Evolutionary conservation across 225 moss, liverwort and hornwort species (phyloP).

Genomic region (Marchantia polymorpha): DNA sequence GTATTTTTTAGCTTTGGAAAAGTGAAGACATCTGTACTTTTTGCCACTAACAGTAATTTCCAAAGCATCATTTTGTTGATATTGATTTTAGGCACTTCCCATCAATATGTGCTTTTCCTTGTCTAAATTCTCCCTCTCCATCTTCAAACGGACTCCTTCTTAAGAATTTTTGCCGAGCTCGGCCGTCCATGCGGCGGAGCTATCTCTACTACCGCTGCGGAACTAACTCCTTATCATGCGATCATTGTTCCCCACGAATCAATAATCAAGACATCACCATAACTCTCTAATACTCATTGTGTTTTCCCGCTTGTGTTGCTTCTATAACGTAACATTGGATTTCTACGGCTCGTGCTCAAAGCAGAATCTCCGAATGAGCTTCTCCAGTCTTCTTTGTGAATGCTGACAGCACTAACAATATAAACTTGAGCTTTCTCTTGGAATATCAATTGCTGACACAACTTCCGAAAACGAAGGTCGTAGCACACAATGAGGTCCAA

Average conservation of each 20-base stretch:
- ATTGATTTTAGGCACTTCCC: constrained; percentile 90
- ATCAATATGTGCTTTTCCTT: constrained; percentile 97
- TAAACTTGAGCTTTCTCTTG: constrained; percentile 68
- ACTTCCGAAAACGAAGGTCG: constrained; percentile 91
- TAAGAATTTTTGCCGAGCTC: constrained; percentile 76
- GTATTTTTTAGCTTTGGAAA: constrained; percentile 88
- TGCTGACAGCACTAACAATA: constrained; percentile 85
- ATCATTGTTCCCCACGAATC: constrained; percentile 95
- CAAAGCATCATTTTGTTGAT: constrained; percentile 93
- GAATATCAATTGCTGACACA: constrained; percentile 81
- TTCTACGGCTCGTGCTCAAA: constrained; percentile 88
- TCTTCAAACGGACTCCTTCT: constrained; percentile 80
- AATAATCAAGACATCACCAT: constrained; percentile 81
- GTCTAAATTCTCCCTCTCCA: constrained; percentile 90
- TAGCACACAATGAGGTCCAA: constrained; percentile 90
- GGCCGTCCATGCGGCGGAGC: constrained; percentile 95
- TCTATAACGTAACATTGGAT: constrained; percentile 95
- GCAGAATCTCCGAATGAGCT: constrained; percentile 90
- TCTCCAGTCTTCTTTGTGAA: constrained; percentile 89
- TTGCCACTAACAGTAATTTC: constrained; percentile 98
- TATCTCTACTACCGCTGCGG: constrained; percentile 95
- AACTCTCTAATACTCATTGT: constrained; percentile 89
- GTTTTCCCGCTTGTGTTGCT: constrained; percentile 92
- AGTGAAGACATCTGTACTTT: constrained; percentile 86
- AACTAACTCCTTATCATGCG: no score